phyloP scores from a whole-genome alignment of 2,329 filamentous ascomycete genomes.

The Lecanicillium sp. region DNA sequence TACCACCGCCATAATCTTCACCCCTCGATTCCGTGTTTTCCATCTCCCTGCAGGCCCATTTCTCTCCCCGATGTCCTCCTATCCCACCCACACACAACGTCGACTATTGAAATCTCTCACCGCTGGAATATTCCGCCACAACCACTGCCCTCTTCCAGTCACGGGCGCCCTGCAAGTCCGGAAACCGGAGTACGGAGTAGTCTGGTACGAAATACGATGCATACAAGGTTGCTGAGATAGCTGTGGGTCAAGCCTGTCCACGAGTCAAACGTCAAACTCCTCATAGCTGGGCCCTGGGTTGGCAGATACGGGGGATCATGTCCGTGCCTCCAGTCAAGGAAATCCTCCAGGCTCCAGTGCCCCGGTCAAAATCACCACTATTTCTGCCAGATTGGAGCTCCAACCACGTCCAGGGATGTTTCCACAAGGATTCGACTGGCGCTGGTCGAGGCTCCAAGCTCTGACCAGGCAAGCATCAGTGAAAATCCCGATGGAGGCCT shows the following conservation, averaged over 20 bases:
- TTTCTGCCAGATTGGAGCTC: slow-evolving; percentile 7
- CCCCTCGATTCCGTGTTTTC: no score
- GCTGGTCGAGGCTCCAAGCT: no score
- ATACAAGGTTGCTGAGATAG: slow-evolving; percentile 6
- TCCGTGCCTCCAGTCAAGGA: not conserved
- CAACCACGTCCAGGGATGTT: slow-evolving; percentile 8
- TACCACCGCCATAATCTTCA: no score
- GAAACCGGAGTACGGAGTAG: not conserved
- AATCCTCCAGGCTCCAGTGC: not conserved
- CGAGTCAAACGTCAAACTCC: slow-evolving; percentile 5
- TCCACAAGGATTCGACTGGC: slow-evolving; percentile 1
- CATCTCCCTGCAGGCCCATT: no score
- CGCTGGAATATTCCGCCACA: no score
- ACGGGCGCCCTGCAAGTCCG: not conserved
- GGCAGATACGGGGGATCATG: slow-evolving; percentile 8
- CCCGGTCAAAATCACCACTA: slow-evolving; percentile 5
- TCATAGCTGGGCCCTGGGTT: not conserved
- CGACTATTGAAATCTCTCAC: no score
- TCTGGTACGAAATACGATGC: slow-evolving; percentile 7
- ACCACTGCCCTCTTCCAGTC: no score
- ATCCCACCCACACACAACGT: no score
- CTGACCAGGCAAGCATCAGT: slow-evolving; percentile 1
- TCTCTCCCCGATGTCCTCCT: no score
- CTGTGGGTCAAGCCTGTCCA: not conserved
- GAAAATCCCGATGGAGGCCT: not conserved